Conservation (phyloP, 768 basidiomycete genomes). For the Astraeus odoratus region DNA sequence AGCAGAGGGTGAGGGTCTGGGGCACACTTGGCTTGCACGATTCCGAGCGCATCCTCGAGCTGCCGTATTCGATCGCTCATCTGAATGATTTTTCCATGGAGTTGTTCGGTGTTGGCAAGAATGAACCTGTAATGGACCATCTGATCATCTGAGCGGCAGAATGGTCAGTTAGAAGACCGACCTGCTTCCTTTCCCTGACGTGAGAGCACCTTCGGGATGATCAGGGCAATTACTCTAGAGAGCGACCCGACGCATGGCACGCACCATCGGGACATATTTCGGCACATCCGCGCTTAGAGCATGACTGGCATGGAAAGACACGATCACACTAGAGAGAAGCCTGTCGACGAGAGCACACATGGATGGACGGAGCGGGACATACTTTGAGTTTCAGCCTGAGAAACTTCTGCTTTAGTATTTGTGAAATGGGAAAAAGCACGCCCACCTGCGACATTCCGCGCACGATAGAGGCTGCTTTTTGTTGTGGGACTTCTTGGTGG, state of each 20-base stretch:
- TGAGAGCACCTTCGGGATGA: conserved; percentile 41
- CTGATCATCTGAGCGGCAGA: conserved; percentile 7
- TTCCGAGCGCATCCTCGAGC: conserved; percentile 53
- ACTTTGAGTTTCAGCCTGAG: conserved; percentile 52
- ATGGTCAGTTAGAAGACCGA: conserved; percentile 17
- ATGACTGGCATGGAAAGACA: conserved; percentile 60
- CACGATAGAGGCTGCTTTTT: conserved; percentile 48
- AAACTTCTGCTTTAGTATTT: not conserved
- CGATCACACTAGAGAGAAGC: conserved; percentile 46
- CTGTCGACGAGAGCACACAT: conserved; percentile 6
- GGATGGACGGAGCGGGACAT: conserved; percentile 3
- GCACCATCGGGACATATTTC: conserved; percentile 55
- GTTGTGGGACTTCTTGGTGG: conserved; percentile 10
- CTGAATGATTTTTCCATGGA: conserved; percentile 56
- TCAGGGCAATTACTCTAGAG: conserved; percentile 1
- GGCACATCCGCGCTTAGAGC: conserved; percentile 58
- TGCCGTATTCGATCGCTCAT: conserved; percentile 58
- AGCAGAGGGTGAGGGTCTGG: conserved; percentile 49
- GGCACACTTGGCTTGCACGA: conserved; percentile 35
- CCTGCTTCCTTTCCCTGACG: conserved; percentile 61
- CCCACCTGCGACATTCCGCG: conserved; percentile 55
- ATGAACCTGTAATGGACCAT: conserved; percentile 43
- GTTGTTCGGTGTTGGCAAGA: conserved; percentile 59
- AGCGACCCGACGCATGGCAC: conserved; percentile 5
- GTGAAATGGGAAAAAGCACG: not conserved